phyloP scores from a whole-genome alignment of 2,329 filamentous ascomycete genomes.

The Mollisiaceae sp. region DNA sequence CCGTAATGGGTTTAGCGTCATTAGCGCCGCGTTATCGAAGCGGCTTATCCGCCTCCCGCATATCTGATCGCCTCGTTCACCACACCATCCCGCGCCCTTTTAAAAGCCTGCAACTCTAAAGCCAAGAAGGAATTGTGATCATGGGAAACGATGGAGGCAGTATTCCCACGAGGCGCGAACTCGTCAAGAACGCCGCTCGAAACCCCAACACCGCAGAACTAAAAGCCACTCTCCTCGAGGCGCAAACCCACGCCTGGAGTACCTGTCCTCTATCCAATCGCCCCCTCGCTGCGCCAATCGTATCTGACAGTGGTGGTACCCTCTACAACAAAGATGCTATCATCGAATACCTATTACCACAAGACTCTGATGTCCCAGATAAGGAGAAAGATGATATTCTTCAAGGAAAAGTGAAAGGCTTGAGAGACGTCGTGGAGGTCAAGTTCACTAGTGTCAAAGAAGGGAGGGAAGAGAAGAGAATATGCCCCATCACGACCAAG shows the following conservation, averaged over 20 bases:
- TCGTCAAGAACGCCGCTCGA: slow-evolving; percentile 91
- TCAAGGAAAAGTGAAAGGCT: slow-evolving; percentile 70
- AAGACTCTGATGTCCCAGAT: slow-evolving; percentile 54
- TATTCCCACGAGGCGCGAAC: slow-evolving; percentile 93
- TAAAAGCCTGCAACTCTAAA: background rate
- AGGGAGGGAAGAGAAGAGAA: slow-evolving; percentile 66
- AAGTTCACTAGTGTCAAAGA: slow-evolving; percentile 65
- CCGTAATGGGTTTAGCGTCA: slow-evolving; percentile 10
- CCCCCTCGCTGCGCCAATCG: slow-evolving; percentile 68
- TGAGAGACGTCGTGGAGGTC: slow-evolving; percentile 87
- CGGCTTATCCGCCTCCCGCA: slow-evolving; percentile 19
- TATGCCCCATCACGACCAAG: slow-evolving; percentile 88
- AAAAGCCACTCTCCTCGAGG: slow-evolving; percentile 86
- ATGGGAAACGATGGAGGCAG: slow-evolving; percentile 99
- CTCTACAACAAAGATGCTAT: slow-evolving; percentile 96
- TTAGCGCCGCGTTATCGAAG: slow-evolving; percentile 13
- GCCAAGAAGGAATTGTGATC: slow-evolving; percentile 5
- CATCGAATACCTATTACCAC: slow-evolving; percentile 68
- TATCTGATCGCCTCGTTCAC: background rate
- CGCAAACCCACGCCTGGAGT: slow-evolving; percentile 84
- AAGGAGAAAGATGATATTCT: slow-evolving; percentile 66
- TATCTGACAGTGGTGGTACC: slow-evolving; percentile 82
- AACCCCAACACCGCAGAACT: slow-evolving; percentile 82
- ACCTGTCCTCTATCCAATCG: slow-evolving; percentile 86
- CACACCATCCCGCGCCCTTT: background rate